A percentile compares a stretch with the other conserved stretches of the same genome.
Conservation (phyloP, 768 basidiomycete genomes). For the Rhodotorula toruloides region DNA sequence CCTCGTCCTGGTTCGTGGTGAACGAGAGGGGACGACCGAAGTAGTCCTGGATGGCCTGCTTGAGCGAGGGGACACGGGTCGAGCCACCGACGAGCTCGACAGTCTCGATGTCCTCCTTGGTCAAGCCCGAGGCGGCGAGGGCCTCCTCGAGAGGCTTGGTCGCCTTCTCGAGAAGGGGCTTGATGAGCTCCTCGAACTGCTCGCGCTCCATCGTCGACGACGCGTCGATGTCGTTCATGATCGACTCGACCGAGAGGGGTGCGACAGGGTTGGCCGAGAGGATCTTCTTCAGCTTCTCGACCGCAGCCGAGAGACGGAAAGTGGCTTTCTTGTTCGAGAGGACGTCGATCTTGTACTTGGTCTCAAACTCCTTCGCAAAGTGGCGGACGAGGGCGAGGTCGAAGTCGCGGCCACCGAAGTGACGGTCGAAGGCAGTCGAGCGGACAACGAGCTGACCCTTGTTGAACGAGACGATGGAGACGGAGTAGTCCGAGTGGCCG, state of each 20-base stretch:
- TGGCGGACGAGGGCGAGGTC: conserved; percentile 83
- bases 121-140: conserved; percentile 70
- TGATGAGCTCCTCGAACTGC: conserved; percentile 70
- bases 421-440: conserved; percentile 79
- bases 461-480: conserved; percentile 82
- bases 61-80: conserved; percentile 88
- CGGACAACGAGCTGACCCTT: conserved; percentile 87
- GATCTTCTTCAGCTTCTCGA: conserved; percentile 93
- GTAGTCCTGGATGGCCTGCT: conserved; percentile 72
- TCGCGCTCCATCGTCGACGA: conserved; percentile 79
- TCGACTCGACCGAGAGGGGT: conserved; percentile 85
- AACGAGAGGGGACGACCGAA: conserved; percentile 83
- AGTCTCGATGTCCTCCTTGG: conserved; percentile 76
- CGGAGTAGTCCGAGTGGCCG: conserved; percentile 85
- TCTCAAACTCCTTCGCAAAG: conserved; percentile 86
- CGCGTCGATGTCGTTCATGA: conserved; percentile 94
- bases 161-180: conserved; percentile 70
- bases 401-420: conserved; percentile 94
- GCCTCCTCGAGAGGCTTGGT: conserved; percentile 69
- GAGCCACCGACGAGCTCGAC: conserved; percentile 90
- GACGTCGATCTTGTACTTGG: conserved; percentile 98
- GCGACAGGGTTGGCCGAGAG: conserved; percentile 88
- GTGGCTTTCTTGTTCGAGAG: conserved; percentile 80
- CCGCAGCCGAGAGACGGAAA: conserved; percentile 81
- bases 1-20: conserved; percentile 97